Percentiles rank a stretch among this genome's conserved stretches.
Conservation (phyloP, 1,284 basidiomycete species). For the Leccinum angustisporum region DNA sequence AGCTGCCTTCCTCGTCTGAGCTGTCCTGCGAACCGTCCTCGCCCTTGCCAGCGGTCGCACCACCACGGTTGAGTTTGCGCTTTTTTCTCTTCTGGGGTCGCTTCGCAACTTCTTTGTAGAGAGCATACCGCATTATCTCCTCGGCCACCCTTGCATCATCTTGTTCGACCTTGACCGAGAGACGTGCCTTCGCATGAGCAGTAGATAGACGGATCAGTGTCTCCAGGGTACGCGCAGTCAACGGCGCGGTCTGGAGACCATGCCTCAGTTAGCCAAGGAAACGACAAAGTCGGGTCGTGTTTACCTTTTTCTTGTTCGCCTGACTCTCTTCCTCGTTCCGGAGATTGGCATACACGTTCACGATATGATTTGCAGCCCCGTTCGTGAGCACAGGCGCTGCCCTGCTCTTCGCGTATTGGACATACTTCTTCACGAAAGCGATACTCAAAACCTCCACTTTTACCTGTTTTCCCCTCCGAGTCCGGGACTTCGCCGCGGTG, state of each 20-base stretch:
- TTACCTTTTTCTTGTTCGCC: conserved; percentile 85
- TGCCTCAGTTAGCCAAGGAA: conserved; percentile 13
- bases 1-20: conserved; percentile 47
- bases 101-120: conserved; percentile 97
- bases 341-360: conserved; percentile 88
- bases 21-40: conserved; percentile 40
- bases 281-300: conserved; percentile 21
- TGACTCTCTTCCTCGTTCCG: conserved; percentile 88
- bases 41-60: conserved; percentile 41
- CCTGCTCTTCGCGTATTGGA: conserved; percentile 95
- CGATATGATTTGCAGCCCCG: conserved; percentile 93
- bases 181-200: conserved; percentile 94
- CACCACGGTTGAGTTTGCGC: conserved; percentile 70
- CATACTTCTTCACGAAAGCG: conserved; percentile 97
- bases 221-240: conserved; percentile 98
- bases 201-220: conserved; percentile 98
- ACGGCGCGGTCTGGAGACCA: conserved; percentile 78
- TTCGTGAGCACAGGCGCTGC: conserved; percentile 85
- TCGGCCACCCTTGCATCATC: conserved; percentile 90
- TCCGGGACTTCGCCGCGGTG: conserved; percentile 54
- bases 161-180: conserved; percentile 85
- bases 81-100: conserved; percentile 72
- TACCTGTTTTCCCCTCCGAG: conserved; percentile 56
- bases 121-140: conserved; percentile 93
- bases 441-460: conserved; percentile 89